phyloP scores from a whole-genome alignment of 306 rosid species.

The Malus fusca region DNA sequence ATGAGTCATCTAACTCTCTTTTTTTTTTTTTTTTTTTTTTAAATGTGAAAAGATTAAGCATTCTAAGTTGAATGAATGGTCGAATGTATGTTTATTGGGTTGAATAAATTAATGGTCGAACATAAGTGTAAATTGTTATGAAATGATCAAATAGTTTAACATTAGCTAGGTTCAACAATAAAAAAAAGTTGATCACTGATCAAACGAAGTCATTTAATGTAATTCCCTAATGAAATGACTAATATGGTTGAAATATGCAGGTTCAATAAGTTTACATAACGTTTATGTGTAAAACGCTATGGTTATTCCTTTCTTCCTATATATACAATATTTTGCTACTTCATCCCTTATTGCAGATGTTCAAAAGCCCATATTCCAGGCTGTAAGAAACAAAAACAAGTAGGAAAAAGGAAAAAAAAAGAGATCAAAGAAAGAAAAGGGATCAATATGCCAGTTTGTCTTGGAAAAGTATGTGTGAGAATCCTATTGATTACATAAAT shows the following conservation, averaged over 20 bases:
- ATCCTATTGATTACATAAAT: slow-evolving; percentile 2
- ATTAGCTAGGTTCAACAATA: not conserved
- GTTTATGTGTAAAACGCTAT: not conserved
- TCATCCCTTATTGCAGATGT: not conserved
- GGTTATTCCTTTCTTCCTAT: slow-evolving; percentile 17
- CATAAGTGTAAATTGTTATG: not conserved
- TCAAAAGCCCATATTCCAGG: slow-evolving; percentile 3
- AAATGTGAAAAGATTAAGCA: not conserved
- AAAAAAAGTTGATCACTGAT: not conserved
- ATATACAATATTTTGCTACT: not conserved
- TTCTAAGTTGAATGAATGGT: not conserved
- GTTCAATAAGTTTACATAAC: not conserved
- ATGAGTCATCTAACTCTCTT: not conserved
- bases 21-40: too few species aligned
- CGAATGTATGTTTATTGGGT: too few species aligned
- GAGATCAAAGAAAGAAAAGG: not conserved
- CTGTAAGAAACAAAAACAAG: not conserved
- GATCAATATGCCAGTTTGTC: not conserved
- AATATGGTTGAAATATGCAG: not conserved
- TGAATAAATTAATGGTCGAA: too few species aligned
- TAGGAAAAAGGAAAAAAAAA: not conserved
- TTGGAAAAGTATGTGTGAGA: slow-evolving; percentile 13
- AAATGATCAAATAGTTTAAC: not conserved
- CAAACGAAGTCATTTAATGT: not conserved
- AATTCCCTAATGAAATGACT: not conserved